These are phyloP conservation scores for Plasmodium adleri DNA, from an alignment of 169 alveolate species.

Conservation along the genomic window DNA sequence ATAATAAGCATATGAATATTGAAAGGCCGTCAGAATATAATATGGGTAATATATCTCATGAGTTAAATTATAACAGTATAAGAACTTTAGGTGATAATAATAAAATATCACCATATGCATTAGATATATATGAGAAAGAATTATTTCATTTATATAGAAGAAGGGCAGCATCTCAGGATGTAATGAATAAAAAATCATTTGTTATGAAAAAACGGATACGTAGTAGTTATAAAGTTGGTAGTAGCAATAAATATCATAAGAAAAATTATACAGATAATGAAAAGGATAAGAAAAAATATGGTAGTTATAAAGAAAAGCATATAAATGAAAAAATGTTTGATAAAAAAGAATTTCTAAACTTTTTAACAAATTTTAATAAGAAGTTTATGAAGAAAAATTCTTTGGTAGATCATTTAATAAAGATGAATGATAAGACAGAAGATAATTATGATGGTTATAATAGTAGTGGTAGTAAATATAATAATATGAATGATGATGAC, in stretches of 20 bases:
- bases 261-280: constrained; percentile 74
- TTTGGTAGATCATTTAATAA: constrained; percentile 42
- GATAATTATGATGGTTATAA: neutral
- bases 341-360: constrained; percentile 43
- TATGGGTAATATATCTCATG: constrained; percentile 23
- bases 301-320: constrained; percentile 25
- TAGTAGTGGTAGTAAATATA: constrained; percentile 11
- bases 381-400: constrained; percentile 69
- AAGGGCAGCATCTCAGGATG: constrained; percentile 76
- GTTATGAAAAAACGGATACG: constrained; percentile 39
- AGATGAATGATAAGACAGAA: constrained; percentile 18
- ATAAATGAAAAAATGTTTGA: constrained; percentile 48
- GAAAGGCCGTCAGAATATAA: constrained; percentile 19
- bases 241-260: constrained; percentile 41
- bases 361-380: constrained; percentile 54
- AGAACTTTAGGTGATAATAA: neutral
- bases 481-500: neutral
- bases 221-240: constrained; percentile 38
- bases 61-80: neutral
- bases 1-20: too few species aligned
- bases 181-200: constrained; percentile 29
- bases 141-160: constrained; percentile 52
- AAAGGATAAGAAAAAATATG: constrained; percentile 45
- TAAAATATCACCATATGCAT: neutral
- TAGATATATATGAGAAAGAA: constrained; percentile 15